phyloP scores from a whole-genome alignment of 2,329 filamentous ascomycete genomes.

The Hortaea sp. region DNA sequence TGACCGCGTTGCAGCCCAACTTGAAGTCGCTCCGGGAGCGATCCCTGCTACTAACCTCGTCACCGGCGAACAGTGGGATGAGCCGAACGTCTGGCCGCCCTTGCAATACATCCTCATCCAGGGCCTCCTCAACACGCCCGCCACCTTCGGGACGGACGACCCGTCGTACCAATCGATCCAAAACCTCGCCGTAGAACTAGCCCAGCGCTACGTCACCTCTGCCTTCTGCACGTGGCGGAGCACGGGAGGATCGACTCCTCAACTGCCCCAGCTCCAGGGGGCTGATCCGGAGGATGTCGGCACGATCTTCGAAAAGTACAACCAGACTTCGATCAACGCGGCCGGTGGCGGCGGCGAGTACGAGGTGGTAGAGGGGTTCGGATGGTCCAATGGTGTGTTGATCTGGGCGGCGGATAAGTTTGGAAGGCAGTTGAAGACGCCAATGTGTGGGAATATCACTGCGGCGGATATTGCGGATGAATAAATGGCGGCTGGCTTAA shows the following conservation, averaged over 20 bases:
- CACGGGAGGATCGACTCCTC: conserved; percentile 51
- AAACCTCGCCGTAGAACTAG: conserved; percentile 47
- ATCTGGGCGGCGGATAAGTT: conserved; percentile 58
- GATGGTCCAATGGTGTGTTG: conserved; percentile 57
- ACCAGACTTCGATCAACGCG: conserved; percentile 48
- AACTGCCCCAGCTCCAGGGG: conserved; percentile 42
- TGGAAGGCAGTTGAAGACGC: conserved; percentile 43
- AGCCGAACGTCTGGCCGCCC: conserved; percentile 61
- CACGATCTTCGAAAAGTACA: conserved; percentile 63
- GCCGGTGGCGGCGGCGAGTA: conserved; percentile 59
- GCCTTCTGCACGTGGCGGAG: conserved; percentile 62
- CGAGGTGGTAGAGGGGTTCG: conserved; percentile 59
- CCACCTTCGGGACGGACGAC: conserved; percentile 37
- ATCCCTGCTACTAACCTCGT: conserved; percentile 53
- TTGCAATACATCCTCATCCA: conserved; percentile 55
- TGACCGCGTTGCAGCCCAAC: conserved; percentile 42
- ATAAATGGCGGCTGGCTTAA: background rate
- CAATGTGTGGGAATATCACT: conserved; percentile 29
- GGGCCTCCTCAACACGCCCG: conserved; percentile 49
- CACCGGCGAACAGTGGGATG: conserved; percentile 59
- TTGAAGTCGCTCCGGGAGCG: conserved; percentile 45
- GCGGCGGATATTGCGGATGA: background rate
- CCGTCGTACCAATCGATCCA: conserved; percentile 46
- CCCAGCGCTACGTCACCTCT: conserved; percentile 57
- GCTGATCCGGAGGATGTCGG: conserved; percentile 35